These are phyloP conservation scores for Haplographium delicatum DNA, from an alignment of 495 filamentous ascomycete genomes.

Conservation along the genomic window DNA sequence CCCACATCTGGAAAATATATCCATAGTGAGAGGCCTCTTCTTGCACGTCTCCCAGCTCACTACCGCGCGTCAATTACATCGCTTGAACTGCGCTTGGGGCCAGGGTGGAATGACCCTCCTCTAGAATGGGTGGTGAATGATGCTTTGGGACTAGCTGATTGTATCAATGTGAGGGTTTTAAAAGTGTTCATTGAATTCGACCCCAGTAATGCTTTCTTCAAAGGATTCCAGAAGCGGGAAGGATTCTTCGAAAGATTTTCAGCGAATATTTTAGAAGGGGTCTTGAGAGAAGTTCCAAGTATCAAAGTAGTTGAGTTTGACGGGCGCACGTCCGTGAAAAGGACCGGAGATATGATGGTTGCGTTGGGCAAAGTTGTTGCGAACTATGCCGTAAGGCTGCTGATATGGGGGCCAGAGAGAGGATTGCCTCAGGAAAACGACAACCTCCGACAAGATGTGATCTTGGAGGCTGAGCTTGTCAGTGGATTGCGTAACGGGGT, in stretches of 20 bases:
- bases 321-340: conserved; percentile 64
- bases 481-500: too few relatives aligned
- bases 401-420: conserved; percentile 65
- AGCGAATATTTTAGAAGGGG: conserved; percentile 47
- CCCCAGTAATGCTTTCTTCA: conserved; percentile 66
- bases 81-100: conserved; percentile 73
- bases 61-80: conserved; percentile 63
- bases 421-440: too few relatives aligned
- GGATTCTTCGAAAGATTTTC: conserved; percentile 74
- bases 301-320: conserved; percentile 68
- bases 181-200: conserved; percentile 78
- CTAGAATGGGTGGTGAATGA: conserved; percentile 64
- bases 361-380: conserved; percentile 54
- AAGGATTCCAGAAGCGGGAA: conserved; percentile 62
- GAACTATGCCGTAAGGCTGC: conserved; percentile 39
- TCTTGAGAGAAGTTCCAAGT: conserved; percentile 55
- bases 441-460: too few relatives aligned
- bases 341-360: conserved; percentile 63
- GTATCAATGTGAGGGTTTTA: conserved; percentile 53
- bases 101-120: conserved; percentile 74
- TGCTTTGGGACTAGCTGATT: conserved; percentile 60
- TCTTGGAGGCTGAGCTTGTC: too few relatives aligned
- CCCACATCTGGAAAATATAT: conserved; percentile 62
- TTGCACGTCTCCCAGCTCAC: conserved; percentile 57
- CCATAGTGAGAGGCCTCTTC: conserved; percentile 56